phyloP scores from a whole-genome alignment of 805 yeast species.

The Yamadazyma akitaensis region DNA sequence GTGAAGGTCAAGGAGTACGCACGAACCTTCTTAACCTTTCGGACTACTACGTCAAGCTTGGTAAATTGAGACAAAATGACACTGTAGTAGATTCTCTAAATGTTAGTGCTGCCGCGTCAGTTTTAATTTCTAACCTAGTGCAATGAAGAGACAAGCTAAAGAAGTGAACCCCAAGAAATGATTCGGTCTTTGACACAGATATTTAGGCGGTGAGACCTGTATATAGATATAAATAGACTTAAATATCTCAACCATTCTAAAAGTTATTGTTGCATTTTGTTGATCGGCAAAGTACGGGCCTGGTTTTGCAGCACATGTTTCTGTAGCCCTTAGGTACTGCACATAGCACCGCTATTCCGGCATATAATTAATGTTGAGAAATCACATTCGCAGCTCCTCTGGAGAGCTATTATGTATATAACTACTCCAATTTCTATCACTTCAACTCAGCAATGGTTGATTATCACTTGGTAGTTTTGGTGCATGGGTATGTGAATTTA shows the following conservation, averaged over 20 bases:
- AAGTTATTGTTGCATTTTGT: no score
- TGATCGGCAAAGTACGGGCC: no score
- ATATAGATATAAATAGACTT: neutral
- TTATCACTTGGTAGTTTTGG: conserved; percentile 64
- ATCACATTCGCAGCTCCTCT: conserved; percentile 4
- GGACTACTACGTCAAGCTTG: conserved; percentile 47
- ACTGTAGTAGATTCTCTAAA: conserved; percentile 69
- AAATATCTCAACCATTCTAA: neutral
- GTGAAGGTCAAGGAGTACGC: conserved; percentile 82
- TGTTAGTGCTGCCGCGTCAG: conserved; percentile 85
- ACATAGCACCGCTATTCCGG: neutral
- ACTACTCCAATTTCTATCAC: neutral
- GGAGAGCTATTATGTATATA: neutral
- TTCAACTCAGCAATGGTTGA: conserved; percentile 18
- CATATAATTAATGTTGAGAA: neutral
- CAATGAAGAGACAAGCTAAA: neutral
- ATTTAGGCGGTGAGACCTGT: neutral
- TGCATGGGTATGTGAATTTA: conserved; percentile 59
- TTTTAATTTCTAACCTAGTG: conserved; percentile 41
- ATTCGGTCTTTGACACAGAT: no score
- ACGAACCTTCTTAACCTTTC: conserved; percentile 58
- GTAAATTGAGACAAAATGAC: conserved; percentile 29
- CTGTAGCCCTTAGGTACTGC: neutral
- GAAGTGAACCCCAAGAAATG: no score
- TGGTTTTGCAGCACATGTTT: neutral